Conservation (phyloP, 2,329 filamentous ascomycete species). For the Nigrograna mackinnonii region DNA sequence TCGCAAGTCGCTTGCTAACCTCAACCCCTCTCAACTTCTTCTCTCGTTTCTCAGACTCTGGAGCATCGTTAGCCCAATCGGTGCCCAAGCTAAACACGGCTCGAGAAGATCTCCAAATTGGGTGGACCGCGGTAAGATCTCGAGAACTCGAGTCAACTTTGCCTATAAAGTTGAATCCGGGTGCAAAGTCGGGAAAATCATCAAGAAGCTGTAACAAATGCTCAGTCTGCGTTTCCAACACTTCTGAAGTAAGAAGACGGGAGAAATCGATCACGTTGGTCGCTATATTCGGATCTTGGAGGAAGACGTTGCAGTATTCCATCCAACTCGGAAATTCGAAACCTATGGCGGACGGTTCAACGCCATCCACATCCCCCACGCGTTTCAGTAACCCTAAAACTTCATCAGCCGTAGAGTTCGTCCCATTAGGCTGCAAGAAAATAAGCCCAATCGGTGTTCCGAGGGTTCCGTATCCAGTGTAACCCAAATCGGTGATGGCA, state of each 20-base stretch:
- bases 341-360: slow-evolving; percentile 13
- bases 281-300: slow-evolving; percentile 34
- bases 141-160: slow-evolving; percentile 28
- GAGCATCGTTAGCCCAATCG: slow-evolving; percentile 30
- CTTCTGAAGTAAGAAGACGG: slow-evolving; percentile 26
- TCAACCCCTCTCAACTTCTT: slow-evolving; percentile 24
- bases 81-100: slow-evolving; percentile 27
- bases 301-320: slow-evolving; percentile 25
- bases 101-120: slow-evolving; percentile 25
- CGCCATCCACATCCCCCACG: slow-evolving; percentile 19
- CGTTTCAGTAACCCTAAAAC: slow-evolving; percentile 17
- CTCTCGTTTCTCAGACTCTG: slow-evolving; percentile 20
- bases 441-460: slow-evolving; percentile 27
- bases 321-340: slow-evolving; percentile 30
- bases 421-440: slow-evolving; percentile 32
- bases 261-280: slow-evolving; percentile 34
- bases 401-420: slow-evolving; percentile 22
- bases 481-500: slow-evolving; percentile 28
- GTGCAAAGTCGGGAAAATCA: slow-evolving; percentile 18
- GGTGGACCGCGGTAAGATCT: slow-evolving; percentile 30
- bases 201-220: slow-evolving; percentile 27
- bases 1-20: slow-evolving; percentile 23
- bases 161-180: slow-evolving; percentile 36
- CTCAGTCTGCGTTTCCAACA: slow-evolving; percentile 21
- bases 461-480: slow-evolving; percentile 30